A percentile compares a stretch with the other conserved stretches of the same genome.
Conservation (phyloP, 2,329 filamentous ascomycete species). For the Dactylella cylindrospora region DNA sequence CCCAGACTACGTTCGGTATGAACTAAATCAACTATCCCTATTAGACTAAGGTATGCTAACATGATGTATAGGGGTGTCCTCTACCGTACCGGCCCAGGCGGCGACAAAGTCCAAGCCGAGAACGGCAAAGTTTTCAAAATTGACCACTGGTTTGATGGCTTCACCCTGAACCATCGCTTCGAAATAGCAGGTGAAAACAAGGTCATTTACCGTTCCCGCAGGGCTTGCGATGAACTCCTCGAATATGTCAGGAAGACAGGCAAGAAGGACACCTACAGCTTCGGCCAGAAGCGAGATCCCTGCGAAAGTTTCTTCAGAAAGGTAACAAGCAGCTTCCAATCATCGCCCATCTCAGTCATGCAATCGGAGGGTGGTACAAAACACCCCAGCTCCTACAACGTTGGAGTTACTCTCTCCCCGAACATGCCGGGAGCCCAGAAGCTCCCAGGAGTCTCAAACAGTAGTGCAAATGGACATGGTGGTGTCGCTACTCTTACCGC, state of each 20-base stretch:
- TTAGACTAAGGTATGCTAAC: slow-evolving; percentile 5
- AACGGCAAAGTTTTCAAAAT: slow-evolving; percentile 62
- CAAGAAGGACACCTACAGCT: slow-evolving; percentile 60
- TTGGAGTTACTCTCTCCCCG: slow-evolving; percentile 66
- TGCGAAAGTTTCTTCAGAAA: slow-evolving; percentile 74
- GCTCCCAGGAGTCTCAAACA: slow-evolving; percentile 16
- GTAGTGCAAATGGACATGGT: slow-evolving; percentile 45
- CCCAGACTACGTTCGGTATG: slow-evolving; percentile 61
- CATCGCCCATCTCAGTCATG: slow-evolving; percentile 5
- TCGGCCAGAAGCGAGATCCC: slow-evolving; percentile 71
- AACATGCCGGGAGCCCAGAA: slow-evolving; percentile 61
- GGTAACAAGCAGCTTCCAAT: slow-evolving; percentile 63
- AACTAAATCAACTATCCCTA: background rate
- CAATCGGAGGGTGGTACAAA: slow-evolving; percentile 38
- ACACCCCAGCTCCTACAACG: slow-evolving; percentile 57
- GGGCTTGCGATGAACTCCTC: slow-evolving; percentile 66
- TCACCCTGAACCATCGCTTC: slow-evolving; percentile 71
- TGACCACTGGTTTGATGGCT: slow-evolving; percentile 80
- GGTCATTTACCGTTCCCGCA: slow-evolving; percentile 71
- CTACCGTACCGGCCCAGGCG: slow-evolving; percentile 73
- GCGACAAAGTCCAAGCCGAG: slow-evolving; percentile 63
- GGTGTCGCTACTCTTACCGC: slow-evolving; percentile 55
- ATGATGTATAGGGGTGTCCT: slow-evolving; percentile 64
- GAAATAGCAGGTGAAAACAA: slow-evolving; percentile 58
- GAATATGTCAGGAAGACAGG: slow-evolving; percentile 65